Percentiles rank a stretch among this genome's conserved stretches.
Evolutionary conservation across 306 rosid species (phyloP).

Genomic region (Bauhinia variegata): DNA sequence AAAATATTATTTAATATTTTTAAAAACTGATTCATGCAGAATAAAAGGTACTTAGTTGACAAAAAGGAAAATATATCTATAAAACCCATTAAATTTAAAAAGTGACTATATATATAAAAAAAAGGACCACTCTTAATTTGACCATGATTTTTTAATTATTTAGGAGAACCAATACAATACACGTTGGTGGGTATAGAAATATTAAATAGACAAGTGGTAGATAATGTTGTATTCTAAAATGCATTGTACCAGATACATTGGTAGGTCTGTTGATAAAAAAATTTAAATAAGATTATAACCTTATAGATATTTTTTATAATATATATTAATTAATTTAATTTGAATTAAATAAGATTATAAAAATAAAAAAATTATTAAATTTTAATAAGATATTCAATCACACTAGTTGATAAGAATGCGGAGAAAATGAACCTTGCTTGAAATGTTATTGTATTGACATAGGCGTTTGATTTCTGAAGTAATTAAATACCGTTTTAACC

Average conservation of each 20-base stretch:
- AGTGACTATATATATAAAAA: background rate
- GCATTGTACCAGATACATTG: too few species aligned
- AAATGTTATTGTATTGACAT: background rate
- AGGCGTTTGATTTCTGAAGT: too few species aligned
- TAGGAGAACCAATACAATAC: conserved; percentile 15
- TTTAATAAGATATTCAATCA: conserved; percentile 36
- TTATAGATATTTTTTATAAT: too few species aligned
- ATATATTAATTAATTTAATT: too few species aligned
- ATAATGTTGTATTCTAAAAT: conserved; percentile 39
- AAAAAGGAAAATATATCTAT: conserved; percentile 5
- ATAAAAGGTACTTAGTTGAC: conserved; percentile 21
- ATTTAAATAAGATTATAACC: too few species aligned
- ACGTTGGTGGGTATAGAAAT: background rate
- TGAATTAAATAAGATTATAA: too few species aligned
- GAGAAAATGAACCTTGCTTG: conserved; percentile 3
- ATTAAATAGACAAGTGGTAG: conserved; percentile 14
- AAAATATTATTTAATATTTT: background rate
- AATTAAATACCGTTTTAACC: too few species aligned
- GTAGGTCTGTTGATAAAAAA: conserved; percentile 30
- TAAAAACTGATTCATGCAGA: background rate
- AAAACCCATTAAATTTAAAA: background rate
- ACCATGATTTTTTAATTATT: conserved; percentile 36
- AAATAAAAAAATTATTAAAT: too few species aligned
- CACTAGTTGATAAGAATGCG: conserved; percentile 17
- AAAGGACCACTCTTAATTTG: conserved; percentile 40